These are phyloP conservation scores for Plantago ovata DNA, from an alignment of 257 asterid species.

Conservation along the genomic window DNA sequence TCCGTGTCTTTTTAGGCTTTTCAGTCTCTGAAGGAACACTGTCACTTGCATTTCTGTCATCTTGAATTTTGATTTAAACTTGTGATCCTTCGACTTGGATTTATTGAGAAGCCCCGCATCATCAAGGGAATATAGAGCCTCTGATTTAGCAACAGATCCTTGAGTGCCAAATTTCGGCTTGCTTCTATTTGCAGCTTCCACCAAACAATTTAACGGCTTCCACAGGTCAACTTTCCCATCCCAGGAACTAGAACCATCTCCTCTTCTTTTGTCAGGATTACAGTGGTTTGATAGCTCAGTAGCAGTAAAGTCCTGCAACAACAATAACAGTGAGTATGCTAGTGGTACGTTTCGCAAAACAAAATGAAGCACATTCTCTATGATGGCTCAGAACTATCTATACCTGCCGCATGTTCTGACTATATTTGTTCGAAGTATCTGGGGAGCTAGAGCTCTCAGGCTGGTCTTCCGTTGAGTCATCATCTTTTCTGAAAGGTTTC, in stretches of 20 bases:
- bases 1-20: slow-evolving; percentile 68
- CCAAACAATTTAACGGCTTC: slow-evolving; percentile 93
- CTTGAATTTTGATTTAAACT: slow-evolving; percentile 59
- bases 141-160: slow-evolving; percentile 60
- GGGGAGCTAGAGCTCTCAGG: slow-evolving; percentile 80
- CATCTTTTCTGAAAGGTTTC: slow-evolving; percentile 72
- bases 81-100: slow-evolving; percentile 56
- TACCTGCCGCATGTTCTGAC: slow-evolving; percentile 73
- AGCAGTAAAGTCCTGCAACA: slow-evolving; percentile 56
- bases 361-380: neutral
- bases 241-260: slow-evolving; percentile 52
- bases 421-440: slow-evolving; percentile 52
- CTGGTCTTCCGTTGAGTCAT: slow-evolving; percentile 54
- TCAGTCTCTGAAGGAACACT: slow-evolving; percentile 49
- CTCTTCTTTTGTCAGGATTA: slow-evolving; percentile 45
- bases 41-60: slow-evolving; percentile 50
- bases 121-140: slow-evolving; percentile 42
- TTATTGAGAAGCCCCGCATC: slow-evolving; percentile 50
- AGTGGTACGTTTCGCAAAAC: slow-evolving; percentile 11
- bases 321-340: slow-evolving; percentile 19
- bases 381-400: slow-evolving; percentile 13
- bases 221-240: slow-evolving; percentile 82
- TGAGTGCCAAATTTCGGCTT: slow-evolving; percentile 58
- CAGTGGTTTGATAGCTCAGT: slow-evolving; percentile 52
- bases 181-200: slow-evolving; percentile 93